A percentile compares a stretch with the other conserved stretches of the same genome.
Conservation (phyloP, 768 basidiomycete species). For the Boletus vinaceobasis region DNA sequence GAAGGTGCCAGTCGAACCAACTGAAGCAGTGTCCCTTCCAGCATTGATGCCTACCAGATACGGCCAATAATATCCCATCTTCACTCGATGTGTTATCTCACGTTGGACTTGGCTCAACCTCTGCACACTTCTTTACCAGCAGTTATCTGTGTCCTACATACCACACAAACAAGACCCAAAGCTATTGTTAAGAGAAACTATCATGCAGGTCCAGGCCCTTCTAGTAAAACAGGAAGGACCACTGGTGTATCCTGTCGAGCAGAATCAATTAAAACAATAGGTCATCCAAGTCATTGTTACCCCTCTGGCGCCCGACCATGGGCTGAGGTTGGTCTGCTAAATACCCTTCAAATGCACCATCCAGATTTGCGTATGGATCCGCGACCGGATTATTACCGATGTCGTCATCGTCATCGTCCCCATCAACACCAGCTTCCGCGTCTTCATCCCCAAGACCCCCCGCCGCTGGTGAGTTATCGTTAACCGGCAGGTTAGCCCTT, state of each 20-base stretch:
- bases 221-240: neutral
- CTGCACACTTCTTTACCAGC: neutral
- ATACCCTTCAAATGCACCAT: constrained; percentile 72
- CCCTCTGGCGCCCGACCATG: constrained; percentile 40
- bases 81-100: neutral
- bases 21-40: neutral
- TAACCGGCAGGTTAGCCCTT: constrained; percentile 16
- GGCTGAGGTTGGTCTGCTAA: constrained; percentile 70
- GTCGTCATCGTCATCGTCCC: constrained; percentile 42
- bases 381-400: constrained; percentile 28
- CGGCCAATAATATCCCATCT: neutral
- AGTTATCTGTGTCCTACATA: constrained; percentile 5
- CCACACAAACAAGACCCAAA: constrained; percentile 1
- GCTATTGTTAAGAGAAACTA: constrained; percentile 1
- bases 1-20: neutral
- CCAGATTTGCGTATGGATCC: constrained; percentile 86
- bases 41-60: neutral
- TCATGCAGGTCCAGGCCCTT: neutral
- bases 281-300: constrained; percentile 58
- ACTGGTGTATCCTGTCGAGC: neutral
- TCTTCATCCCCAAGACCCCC: constrained; percentile 25
- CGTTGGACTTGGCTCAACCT: neutral
- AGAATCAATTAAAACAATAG: constrained; percentile 49
- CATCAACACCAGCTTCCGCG: constrained; percentile 24
- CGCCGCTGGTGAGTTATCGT: constrained; percentile 6